These are phyloP conservation scores for Candida ipomoeae DNA, from an alignment of 805 yeast species.

Conservation along the genomic window DNA sequence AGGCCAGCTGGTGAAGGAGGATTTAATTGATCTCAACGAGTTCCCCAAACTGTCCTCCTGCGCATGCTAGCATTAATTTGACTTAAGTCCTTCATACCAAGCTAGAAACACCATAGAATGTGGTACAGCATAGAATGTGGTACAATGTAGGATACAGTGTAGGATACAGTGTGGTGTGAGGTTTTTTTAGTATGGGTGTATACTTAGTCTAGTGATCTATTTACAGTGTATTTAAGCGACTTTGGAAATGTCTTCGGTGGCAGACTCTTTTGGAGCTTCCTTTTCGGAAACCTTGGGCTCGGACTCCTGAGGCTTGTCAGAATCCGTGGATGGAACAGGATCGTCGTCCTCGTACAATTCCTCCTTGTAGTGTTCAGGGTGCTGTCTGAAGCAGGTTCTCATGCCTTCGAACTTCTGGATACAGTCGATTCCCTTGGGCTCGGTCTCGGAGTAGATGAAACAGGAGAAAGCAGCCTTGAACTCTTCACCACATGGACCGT, in stretches of 20 bases:
- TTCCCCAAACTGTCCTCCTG: constrained; percentile 1
- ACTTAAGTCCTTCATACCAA: not conserved
- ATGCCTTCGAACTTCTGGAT: constrained; percentile 82
- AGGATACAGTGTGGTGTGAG: too few relatives aligned
- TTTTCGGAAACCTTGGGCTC: too few relatives aligned
- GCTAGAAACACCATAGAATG: too few relatives aligned
- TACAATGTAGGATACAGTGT: too few relatives aligned
- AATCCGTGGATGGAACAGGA: constrained; percentile 15
- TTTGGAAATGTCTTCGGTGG: constrained; percentile 13
- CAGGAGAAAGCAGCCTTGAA: constrained; percentile 93
- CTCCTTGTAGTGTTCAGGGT: constrained; percentile 92
- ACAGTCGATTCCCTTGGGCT: constrained; percentile 96
- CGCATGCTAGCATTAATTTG: constrained; percentile 2
- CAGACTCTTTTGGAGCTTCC: not conserved
- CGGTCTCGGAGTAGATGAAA: constrained; percentile 88
- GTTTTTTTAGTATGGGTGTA: not conserved
- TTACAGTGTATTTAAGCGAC: constrained; percentile 7
- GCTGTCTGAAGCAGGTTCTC: constrained; percentile 90
- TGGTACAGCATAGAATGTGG: too few relatives aligned
- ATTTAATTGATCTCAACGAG: not conserved
- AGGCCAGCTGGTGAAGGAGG: not conserved
- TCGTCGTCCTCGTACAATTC: constrained; percentile 80
- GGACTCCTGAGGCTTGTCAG: not conserved
- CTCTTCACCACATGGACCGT: constrained; percentile 97
- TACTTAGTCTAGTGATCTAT: not conserved